Evolutionary conservation across 805 yeast species (phyloP), one percentile per base, ranked within the genome.

Genomic region (Saturnispora hagleri): DNA sequence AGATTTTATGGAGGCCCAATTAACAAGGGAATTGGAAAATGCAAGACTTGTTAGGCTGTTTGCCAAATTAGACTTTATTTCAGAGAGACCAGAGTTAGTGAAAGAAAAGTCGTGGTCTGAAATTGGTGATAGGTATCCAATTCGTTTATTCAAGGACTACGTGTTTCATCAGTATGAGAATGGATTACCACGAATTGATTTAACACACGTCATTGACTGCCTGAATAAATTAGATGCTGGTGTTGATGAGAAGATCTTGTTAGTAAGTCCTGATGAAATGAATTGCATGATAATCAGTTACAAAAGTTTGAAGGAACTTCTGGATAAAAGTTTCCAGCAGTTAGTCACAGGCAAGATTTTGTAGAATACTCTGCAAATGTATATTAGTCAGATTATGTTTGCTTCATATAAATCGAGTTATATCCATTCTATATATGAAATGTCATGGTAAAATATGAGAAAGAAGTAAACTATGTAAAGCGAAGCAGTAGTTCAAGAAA

Each of bases 141-240:
- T 86, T 55, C 78, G 80, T 59, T 68, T 91, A 51, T 91, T 93
- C 67, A 76, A 83, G 51, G 95, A 90, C 65, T 87, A 80, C 62
- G 84, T 89, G 2, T 93, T 90, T 69, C 93, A 86, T 61, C 95
- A 88, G 63, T 77, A 75, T 38, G 89, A 88, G 64, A 90, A 84
- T 49, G 96, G 96, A 13, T 76, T 76, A 59, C 89, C 96, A 2
- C 78, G 82, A 2, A 70, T 89, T 52, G 97, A 93, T 66, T 72
- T 93, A 59, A 82, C 89, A 0, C 89, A 89, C 64, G 90, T 89
- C 5, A 70, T 93, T 54, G 73, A 80, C 47, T 79, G 85, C 60
- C 71, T 93, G 61, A 91, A 91, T 69, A 93, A 91, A 67, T 72
- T 93, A 57, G 99, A 93, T 63, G 95, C 91, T 5, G 98, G 97